phyloP scores from a whole-genome alignment of 2,329 filamentous ascomycete genomes.

The Herpotrichia juniperi region DNA sequence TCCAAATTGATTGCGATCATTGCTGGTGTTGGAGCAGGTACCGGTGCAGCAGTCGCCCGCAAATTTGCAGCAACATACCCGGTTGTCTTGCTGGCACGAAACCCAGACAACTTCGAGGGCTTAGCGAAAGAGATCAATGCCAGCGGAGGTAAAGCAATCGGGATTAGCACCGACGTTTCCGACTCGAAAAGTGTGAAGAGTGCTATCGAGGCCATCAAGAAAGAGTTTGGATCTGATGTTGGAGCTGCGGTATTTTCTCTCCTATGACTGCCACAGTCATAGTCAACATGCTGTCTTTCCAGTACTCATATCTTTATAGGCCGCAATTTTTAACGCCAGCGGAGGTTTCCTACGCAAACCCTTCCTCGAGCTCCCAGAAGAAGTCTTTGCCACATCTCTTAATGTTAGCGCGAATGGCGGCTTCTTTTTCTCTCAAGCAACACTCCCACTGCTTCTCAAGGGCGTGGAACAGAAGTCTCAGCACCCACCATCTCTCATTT shows the following conservation, averaged over 20 bases:
- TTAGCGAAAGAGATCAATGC: conserved; percentile 72
- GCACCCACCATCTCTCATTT: conserved; percentile 78
- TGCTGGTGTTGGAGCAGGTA: conserved; percentile 76
- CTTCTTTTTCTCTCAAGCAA: conserved; percentile 75
- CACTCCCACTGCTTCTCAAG: conserved; percentile 73
- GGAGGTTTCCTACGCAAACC: conserved; percentile 65
- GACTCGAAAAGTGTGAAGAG: conserved; percentile 60
- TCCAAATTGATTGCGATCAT: conserved; percentile 69
- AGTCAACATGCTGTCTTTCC: not conserved
- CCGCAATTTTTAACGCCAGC: conserved; percentile 74
- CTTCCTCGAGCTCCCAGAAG: conserved; percentile 64
- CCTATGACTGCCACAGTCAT: not conserved
- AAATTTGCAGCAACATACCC: conserved; percentile 70
- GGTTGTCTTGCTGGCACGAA: conserved; percentile 76
- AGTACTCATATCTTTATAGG: conserved; percentile 35
- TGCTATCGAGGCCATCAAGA: conserved; percentile 68
- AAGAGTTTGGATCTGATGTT: conserved; percentile 61
- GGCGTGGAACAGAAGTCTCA: conserved; percentile 57
- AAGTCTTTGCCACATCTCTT: conserved; percentile 61
- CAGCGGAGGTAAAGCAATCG: conserved; percentile 71
- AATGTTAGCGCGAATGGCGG: conserved; percentile 63
- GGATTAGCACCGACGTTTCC: conserved; percentile 70
- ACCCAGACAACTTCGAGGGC: conserved; percentile 67
- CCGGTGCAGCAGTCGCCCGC: conserved; percentile 66
- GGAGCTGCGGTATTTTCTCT: conserved; percentile 35